Conservation (phyloP, 768 basidiomycete genomes). For the Suillus occidentalis region DNA sequence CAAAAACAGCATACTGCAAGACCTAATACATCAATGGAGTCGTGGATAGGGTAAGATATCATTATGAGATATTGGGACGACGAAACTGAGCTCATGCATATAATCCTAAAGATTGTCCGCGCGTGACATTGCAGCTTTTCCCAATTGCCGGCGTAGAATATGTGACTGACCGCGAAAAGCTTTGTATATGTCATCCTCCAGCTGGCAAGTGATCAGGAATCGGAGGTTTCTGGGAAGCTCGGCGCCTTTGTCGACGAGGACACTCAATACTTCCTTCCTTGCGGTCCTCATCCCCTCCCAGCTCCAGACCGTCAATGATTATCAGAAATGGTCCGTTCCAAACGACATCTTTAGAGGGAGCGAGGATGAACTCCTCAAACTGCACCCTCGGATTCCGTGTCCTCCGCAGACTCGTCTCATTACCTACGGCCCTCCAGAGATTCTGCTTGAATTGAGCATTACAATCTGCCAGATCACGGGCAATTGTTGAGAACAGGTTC, state of each 20-base stretch:
- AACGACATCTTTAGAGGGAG: constrained; percentile 16
- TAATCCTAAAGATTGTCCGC: neutral
- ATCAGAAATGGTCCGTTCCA: constrained; percentile 32
- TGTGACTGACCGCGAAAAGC: constrained; percentile 13
- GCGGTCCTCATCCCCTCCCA: constrained; percentile 21
- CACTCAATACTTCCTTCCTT: constrained; percentile 23
- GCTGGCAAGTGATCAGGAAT: constrained; percentile 26
- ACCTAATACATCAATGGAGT: neutral
- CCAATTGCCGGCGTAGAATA: constrained; percentile 7
- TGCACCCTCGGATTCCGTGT: constrained; percentile 26
- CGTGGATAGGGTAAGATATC: neutral
- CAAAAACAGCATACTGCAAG: neutral
- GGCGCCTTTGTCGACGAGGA: constrained; percentile 10
- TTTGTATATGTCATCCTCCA: constrained; percentile 21
- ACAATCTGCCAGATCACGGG: constrained; percentile 31
- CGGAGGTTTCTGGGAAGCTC: constrained; percentile 24
- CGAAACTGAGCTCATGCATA: neutral
- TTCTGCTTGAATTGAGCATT: constrained; percentile 24
- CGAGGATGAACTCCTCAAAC: constrained; percentile 21
- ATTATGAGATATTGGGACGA: neutral
- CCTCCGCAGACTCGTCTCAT: constrained; percentile 11
- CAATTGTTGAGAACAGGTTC: constrained; percentile 34
- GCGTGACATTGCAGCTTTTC: neutral
- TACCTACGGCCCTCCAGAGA: constrained; percentile 15
- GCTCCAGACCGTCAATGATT: constrained; percentile 36